Evolutionary conservation across 2,329 filamentous ascomycete species (phyloP), one percentile per base, ranked within the genome.

Genomic region (Arthroderma uncinatum): DNA sequence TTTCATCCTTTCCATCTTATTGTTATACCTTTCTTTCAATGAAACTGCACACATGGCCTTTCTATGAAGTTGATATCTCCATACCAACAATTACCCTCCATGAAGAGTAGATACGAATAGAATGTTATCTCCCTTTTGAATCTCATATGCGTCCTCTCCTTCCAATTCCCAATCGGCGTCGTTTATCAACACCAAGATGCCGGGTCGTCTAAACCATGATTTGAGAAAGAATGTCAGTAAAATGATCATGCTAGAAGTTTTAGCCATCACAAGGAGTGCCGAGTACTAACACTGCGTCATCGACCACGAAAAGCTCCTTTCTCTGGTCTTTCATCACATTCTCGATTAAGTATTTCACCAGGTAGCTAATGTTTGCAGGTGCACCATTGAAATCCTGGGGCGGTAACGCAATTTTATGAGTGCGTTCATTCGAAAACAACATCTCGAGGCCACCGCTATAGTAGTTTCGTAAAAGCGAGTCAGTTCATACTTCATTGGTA

Each of bases 111-210:
- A 96, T 61, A 98, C 91, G 74, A 98, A 98, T 63, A 97, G 78
- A 64, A 98, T 87, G 68, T 87, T 92, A 75, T 98, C 93, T 58
- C 84, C 81, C 60, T 78, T 73, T 73, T 92, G 84, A 58, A 98
- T 74, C 72, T 90, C 85, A 69, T 97, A 97, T 63, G 83, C 80
- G 68, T 93, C 90, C 73, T 97, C 92, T 16, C 91, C 93, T 73
- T 97, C 93, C 10, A 98, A 81, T 72, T 97, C 93, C 93, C 93
- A 98, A 71, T 98, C 93, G 25, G 90, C 89, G 65, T 98, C 93
- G 69, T 98, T 98, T 71, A 98, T 95, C 58, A 98, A 79, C 28
- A 96, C 92, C 44, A 98, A 81, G 70, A 98, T 95, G 2, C 93
- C 93, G 4, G 93, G 93, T 55, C 93, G 90, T 60, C 92, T 97